A percentile compares a stretch with the other conserved stretches of the same genome.
Evolutionary conservation across 257 asterid species (phyloP).

Genomic region (Nicotiana tomentosiformis): DNA sequence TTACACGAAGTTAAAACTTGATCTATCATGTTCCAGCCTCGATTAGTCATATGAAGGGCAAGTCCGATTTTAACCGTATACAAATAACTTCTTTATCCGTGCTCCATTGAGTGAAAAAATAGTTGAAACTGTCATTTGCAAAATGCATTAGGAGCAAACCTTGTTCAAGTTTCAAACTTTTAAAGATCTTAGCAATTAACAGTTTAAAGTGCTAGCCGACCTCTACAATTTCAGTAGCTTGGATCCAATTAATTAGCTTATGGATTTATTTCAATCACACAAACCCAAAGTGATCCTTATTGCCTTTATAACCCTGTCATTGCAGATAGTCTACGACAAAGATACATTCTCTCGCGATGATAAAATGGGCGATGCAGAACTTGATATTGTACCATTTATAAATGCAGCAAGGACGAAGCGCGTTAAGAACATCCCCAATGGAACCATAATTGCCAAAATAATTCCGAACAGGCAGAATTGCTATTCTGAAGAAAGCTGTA

Average conservation of each 20-base stretch:
- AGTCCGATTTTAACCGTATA: too few relatives aligned
- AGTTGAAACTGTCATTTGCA: background rate
- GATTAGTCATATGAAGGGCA: too few relatives aligned
- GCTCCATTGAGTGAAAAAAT: background rate
- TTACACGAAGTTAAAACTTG: too few relatives aligned
- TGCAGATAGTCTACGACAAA: slow-evolving; percentile 63
- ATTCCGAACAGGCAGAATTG: slow-evolving; percentile 51
- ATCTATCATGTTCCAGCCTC: too few relatives aligned
- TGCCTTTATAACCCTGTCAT: background rate
- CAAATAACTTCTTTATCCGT: too few relatives aligned
- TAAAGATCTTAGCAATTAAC: background rate
- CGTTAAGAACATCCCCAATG: slow-evolving; percentile 31
- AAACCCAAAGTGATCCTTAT: background rate
- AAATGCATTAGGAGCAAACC: background rate
- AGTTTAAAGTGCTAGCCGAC: background rate
- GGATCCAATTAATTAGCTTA: background rate
- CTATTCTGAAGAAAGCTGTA: slow-evolving; percentile 51
- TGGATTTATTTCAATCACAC: background rate
- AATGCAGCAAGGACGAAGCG: slow-evolving; percentile 32
- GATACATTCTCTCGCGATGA: slow-evolving; percentile 55
- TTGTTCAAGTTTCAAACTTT: background rate
- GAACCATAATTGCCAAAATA: slow-evolving; percentile 38
- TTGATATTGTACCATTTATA: slow-evolving; percentile 35
- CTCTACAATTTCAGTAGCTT: background rate
- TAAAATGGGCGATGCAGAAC: slow-evolving; percentile 83